Evolutionary conservation across 2,329 filamentous ascomycete species (phyloP), one percentile per base, ranked within the genome.

Genomic region (Penicillium thymicola): DNA sequence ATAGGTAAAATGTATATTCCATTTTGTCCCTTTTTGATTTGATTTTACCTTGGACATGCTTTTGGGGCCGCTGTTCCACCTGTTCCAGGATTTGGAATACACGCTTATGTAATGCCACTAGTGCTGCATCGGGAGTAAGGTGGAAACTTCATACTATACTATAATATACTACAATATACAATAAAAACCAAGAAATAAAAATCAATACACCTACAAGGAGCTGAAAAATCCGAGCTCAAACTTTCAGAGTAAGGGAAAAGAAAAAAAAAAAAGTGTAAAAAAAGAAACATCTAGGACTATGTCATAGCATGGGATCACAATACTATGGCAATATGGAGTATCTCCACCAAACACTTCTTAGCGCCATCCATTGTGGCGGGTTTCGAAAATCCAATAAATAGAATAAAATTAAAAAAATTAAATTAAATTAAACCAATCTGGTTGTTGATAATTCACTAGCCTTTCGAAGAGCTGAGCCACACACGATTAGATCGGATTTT

Each of bases 391-490:
- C 40, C 50, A 38, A 44, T 48, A 21, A 40, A 16, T n/a, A 11
- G 2, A 32, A 11, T 27, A 27, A 21, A 21, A 32, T n/a, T 27
- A 27, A 21, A 21, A 45, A 30, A 30, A 30, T 30, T 30, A 32
- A 32, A 14, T 6, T 32, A 25, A n/a, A n/a, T 9, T n/a, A 9
- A 34, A 34, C 34, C 16, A n/a, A 36, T 36, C 36, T 11, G 16
- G 2, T n/a, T 6, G 7, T 10, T 9, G 32, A 14, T 23, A 40
- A 40, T n/a, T 14, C 47, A 32, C 27, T 48, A 49, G 51, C 52
- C 52, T 23, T 16, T 11, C 2, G 8, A 25, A 38, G 36, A 44
- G 45, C 60, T 64, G 56, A 65, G 60, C 63, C 63, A 65, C 63
- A 38, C 16, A 9, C 16, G 16, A 62, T 38, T 43, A 55, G 60